These are phyloP conservation scores for Pythium coloratum DNA, from an alignment of 352 stramenopile genomes.

Conservation along the genomic window DNA sequence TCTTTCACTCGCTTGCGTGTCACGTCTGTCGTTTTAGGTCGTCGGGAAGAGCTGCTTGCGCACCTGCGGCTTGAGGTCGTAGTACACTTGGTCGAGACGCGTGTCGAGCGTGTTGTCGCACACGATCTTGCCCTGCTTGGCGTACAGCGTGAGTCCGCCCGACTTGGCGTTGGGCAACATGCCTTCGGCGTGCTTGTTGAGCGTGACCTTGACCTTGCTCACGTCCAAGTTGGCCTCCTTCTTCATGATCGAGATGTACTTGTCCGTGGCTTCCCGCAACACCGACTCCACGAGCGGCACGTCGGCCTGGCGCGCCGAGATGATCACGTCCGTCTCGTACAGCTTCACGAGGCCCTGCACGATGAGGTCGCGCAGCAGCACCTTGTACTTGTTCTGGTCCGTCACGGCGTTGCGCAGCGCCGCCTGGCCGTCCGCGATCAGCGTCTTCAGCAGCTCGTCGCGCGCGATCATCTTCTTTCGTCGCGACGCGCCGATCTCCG, in stretches of 20 bases:
- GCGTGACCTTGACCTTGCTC: conserved; percentile 84
- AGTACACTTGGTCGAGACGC: conserved; percentile 80
- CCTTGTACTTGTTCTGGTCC: conserved; percentile 90
- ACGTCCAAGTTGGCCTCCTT: conserved; percentile 92
- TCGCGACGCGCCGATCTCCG: conserved; percentile 93
- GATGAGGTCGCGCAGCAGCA: conserved; percentile 95
- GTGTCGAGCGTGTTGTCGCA: conserved; percentile 98
- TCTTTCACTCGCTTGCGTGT: no score
- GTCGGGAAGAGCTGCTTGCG: conserved; percentile 80
- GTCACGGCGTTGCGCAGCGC: conserved; percentile 53
- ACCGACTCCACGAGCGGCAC: conserved; percentile 86
- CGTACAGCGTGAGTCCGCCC: conserved; percentile 85
- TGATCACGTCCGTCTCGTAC: conserved; percentile 93
- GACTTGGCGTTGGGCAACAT: conserved; percentile 81
- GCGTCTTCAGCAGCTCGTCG: conserved; percentile 88
- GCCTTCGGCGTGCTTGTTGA: conserved; percentile 87
- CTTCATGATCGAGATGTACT: conserved; percentile 86
- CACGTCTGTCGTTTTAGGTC: conserved; percentile 28
- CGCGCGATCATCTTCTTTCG: conserved; percentile 97
- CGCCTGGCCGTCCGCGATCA: conserved; percentile 66
- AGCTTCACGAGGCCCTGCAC: conserved; percentile 99
- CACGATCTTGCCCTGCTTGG: conserved; percentile 95
- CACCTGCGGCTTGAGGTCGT: conserved; percentile 78
- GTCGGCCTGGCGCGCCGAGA: conserved; percentile 93
- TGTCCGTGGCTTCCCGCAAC: conserved; percentile 81